phyloP scores from a whole-genome alignment of 805 yeast species.

The Danielia oregonensis region DNA sequence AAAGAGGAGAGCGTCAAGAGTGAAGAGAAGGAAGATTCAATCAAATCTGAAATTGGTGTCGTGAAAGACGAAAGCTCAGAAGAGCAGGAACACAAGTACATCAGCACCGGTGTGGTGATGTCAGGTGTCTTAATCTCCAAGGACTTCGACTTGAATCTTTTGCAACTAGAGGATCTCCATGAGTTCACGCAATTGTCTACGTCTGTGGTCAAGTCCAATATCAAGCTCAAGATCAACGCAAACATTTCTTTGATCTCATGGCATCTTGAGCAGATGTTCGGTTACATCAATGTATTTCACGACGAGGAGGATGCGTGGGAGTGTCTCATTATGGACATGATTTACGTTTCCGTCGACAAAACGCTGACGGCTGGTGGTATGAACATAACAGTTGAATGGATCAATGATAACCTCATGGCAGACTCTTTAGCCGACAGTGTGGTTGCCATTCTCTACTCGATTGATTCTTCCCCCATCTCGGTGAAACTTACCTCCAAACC shows the following conservation, averaged over 20 bases:
- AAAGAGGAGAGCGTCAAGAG: constrained; percentile 3
- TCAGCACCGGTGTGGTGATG: constrained; percentile 35
- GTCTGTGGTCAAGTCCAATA: constrained; percentile 78
- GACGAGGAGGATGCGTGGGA: constrained; percentile 50
- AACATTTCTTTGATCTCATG: constrained; percentile 76
- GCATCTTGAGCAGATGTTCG: constrained; percentile 96
- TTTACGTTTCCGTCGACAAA: constrained; percentile 42
- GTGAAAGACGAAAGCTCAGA: constrained; percentile 9
- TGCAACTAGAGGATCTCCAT: constrained; percentile 82
- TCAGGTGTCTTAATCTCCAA: constrained; percentile 88
- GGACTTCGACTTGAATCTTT: constrained; percentile 80
- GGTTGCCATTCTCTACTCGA: constrained; percentile 83
- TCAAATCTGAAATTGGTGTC: constrained; percentile 4
- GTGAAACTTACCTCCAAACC: constrained; percentile 75
- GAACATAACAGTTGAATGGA: constrained; percentile 79
- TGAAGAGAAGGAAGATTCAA: constrained; percentile 29
- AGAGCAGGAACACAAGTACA: constrained; percentile 12
- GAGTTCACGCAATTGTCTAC: constrained; percentile 87
- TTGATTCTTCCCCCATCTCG: constrained; percentile 93
- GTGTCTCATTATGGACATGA: constrained; percentile 43
- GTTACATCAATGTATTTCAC: constrained; percentile 60
- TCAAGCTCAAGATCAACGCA: constrained; percentile 73
- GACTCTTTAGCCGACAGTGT: constrained; percentile 95
- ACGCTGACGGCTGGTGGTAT: constrained; percentile 22
- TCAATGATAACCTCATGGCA: constrained; percentile 72